Evolutionary conservation across 805 yeast genomes (phyloP), one percentile per base, ranked within the genome.

Genomic region (Metschnikowia henanensis): DNA sequence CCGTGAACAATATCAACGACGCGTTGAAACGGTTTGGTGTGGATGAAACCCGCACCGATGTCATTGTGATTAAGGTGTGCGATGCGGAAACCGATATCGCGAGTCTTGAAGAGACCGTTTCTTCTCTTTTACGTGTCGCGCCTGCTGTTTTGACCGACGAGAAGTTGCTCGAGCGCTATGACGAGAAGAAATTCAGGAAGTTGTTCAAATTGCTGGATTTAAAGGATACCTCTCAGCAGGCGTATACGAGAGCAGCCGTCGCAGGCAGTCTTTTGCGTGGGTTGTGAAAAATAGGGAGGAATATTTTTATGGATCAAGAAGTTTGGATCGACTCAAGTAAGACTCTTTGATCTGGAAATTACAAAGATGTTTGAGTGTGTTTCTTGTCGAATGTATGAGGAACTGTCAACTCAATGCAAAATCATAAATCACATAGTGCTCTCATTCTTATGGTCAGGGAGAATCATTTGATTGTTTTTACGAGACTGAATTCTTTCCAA

Each of bases 1-100:
- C 92, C 2, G 74, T 80, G 6, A 82, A 80, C 52, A 86, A 84
- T 57, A 82, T 84, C 30, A 74, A 79, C 68, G 94, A 87, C 46
- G 83, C 89, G 1, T 68, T 87, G 49, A 78, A 75, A 50, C 72
- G 77, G 53, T 85, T 86, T 64, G 96, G 96, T 9, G 72, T 87
- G 15, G 77, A 80, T 40, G 76, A 73, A 25, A 65, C 67, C 3
- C 62, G 79, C 3, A 57, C 56, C 0, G 66, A 70, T 20, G 44
- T 86, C 6, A 57, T 84, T 4, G 79, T 75, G 9, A 57, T 85
- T n/a, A 79, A 78, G 48, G 69, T 84, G 2, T 33, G 68, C 20
- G 61, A 62, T 7, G 45, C 39, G 0, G 46, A 36, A 13, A 18
- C 35, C 2, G 59, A 50, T n/a, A 49, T 48, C 1, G 57, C 50